These are phyloP conservation scores for Phytophthora palmivora DNA, from an alignment of 352 stramenopile species.

Conservation along the genomic window DNA sequence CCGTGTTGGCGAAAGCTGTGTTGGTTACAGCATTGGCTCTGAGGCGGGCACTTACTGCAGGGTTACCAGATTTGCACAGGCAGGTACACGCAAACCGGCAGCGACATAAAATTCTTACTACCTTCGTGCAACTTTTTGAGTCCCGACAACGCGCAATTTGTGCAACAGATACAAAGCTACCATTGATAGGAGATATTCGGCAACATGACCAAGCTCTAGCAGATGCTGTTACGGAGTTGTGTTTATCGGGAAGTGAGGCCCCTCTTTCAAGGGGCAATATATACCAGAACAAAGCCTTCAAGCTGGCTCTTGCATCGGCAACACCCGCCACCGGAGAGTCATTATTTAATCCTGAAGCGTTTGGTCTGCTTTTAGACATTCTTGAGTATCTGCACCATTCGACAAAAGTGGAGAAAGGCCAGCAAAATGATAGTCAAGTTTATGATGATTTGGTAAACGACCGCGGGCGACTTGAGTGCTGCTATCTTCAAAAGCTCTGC, in stretches of 20 bases:
- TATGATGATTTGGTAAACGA: slow-evolving; percentile 11
- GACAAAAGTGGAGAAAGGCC: slow-evolving; percentile 22
- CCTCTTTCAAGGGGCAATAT: slow-evolving; percentile 17
- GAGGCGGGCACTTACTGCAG: slow-evolving; percentile 16
- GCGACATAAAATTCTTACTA: slow-evolving; percentile 30
- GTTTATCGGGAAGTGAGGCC: slow-evolving; percentile 47
- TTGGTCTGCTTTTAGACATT: slow-evolving; percentile 53
- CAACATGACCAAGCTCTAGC: slow-evolving; percentile 37
- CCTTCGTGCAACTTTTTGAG: slow-evolving; percentile 29
- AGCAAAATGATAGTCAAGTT: slow-evolving; percentile 1
- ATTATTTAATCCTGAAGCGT: slow-evolving; percentile 59
- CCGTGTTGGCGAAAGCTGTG: slow-evolving; percentile 29
- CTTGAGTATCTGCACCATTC: slow-evolving; percentile 46
- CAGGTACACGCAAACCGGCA: slow-evolving; percentile 33
- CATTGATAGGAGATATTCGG: background rate
- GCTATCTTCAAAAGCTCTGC: slow-evolving; percentile 59
- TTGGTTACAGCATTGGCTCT: slow-evolving; percentile 26
- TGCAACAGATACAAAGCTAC: background rate
- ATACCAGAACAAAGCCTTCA: slow-evolving; percentile 51
- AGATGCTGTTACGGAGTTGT: slow-evolving; percentile 48
- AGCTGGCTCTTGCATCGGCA: slow-evolving; percentile 20
- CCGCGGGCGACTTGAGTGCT: slow-evolving; percentile 44
- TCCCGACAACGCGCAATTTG: slow-evolving; percentile 17
- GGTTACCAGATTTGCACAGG: slow-evolving; percentile 32
- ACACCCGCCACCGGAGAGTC: slow-evolving; percentile 25